Base-by-base conservation (phyloP, 768 basidiomycete species). In the Peribolospora kevripleyi region DNA sequence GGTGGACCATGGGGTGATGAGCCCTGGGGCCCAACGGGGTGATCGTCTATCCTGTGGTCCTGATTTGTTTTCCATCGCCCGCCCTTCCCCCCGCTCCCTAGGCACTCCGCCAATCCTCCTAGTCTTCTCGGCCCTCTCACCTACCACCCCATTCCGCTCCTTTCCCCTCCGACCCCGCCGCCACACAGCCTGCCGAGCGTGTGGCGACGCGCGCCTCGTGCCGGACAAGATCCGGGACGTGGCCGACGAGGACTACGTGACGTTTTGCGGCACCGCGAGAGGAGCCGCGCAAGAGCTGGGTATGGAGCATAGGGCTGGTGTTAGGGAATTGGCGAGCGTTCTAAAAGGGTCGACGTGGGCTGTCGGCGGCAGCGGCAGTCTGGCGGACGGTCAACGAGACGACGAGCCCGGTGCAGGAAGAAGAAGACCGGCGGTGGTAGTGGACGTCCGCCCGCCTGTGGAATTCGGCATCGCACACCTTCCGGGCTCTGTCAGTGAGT, bases 381-480 rank as follows among this genome's bases (percentile, higher is more conserved):
- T 25, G 25, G 25, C 25, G 25, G 25, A 25, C 25, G 25, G 25
- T 25, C 25, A 25, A 25, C 25, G 25, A 25, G 25, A 25, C 25
- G 25, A 25, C 25, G 25, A 25, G 25, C 25, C 25, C 25, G 58
- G 68, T 0, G 13, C 62, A 13, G 7, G 25, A 39, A 8, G 56
- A 75, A 14, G 64, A 69, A 37, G 54, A 60, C 46, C 37, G 36
- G 13, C 40, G 38, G n/a, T 58, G 7, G 62, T 97, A 7, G 69
- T 95, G 11, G 91, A 97, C 61, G 85, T 90, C 5, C 75, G 91
- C 14, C 73, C 83, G 5, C 68, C 70, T 45, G 76, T 73, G 0
- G 88, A 95, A 65, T 95, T 79, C 65, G 81, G 80, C 2, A 93
- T 95, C 38, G 88, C 87, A 61, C 75, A 76, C 57, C 68, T 97